phyloP scores from a whole-genome alignment of 257 asterid species.

The Solanum chiquidenum region DNA sequence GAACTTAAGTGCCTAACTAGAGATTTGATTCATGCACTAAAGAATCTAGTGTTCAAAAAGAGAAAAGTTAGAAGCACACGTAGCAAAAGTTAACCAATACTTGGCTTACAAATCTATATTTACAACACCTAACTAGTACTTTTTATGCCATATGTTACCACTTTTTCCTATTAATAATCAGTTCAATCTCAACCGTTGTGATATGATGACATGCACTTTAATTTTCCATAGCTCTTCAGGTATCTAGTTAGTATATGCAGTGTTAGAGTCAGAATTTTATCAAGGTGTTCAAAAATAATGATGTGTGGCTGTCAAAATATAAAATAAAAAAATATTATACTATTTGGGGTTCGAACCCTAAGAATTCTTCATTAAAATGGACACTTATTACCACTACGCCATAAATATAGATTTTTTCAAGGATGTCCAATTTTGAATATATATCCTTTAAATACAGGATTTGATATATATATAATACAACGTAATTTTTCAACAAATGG shows the following conservation, averaged over 20 bases:
- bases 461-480: too few species aligned
- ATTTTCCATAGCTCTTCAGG: background rate
- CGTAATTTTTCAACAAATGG: too few species aligned
- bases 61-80: background rate
- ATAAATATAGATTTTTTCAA: too few species aligned
- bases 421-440: too few species aligned
- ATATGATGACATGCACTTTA: background rate
- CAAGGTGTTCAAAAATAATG: too few species aligned
- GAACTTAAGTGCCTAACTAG: background rate
- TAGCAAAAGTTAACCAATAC: background rate
- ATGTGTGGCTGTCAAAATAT: background rate
- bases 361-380: too few species aligned
- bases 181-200: background rate
- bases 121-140: background rate
- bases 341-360: too few species aligned
- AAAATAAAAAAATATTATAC: too few species aligned
- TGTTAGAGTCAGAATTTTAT: too few species aligned
- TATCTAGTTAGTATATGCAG: too few species aligned
- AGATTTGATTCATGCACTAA: background rate
- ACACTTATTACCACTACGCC: background rate
- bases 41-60: background rate
- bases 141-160: background rate
- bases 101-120: background rate
- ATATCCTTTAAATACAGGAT: too few species aligned
- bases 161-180: background rate